Base-by-base conservation (phyloP, 192 early-diverging fungal species). In the Mortierella claussenii region DNA sequence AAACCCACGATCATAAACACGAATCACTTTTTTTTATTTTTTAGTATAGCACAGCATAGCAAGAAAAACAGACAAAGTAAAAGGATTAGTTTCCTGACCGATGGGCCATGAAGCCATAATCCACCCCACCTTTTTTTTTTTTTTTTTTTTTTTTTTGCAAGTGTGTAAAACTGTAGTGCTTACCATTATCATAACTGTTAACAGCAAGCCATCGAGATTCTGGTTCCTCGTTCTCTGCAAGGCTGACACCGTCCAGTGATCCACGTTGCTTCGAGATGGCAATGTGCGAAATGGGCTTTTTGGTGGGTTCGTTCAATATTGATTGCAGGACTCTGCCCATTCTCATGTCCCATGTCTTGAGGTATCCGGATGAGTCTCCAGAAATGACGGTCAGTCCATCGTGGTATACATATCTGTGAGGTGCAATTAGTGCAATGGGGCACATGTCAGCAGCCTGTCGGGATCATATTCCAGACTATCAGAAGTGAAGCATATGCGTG, bases 331-430 rank as follows among this genome's bases (percentile, higher is more conserved):
- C 65, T 23, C 26, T 63, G 27, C 73, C 71, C 42, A 88, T 87
- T 23, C 95, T 85, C 37, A 96, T 83, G 69, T 98, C 95, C 96
- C 96, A 98, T 37, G 93, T 93, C 78, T 97, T 97, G 13, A 98
- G 66, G 57, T 86, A 87, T n/a, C 96, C 96, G 2, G 84, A 69
- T 9, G 91, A 91, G 79, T 98, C 96, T 20, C 93, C 95, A 1
- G 95, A 89, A 27, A 93, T 79, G 50, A 94, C 89, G 55, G 87
- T 86, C 20, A 83, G 55, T 18, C 89, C 91, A 55, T 95, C 91
- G 8, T 83, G 83, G 68, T 85, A 92, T 10, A 92, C 89, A 68
- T 91, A 76, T 13, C 73, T 76, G 49, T 5, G 9, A 61, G 13
- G 2, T 36, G 28, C 21, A 8, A 2, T 53, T 2, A 49, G 23